Percentiles rank a stretch among this genome's conserved stretches.
Conservation (phyloP, 345 rosid genomes). For the Pseudoturritis turrita region DNA sequence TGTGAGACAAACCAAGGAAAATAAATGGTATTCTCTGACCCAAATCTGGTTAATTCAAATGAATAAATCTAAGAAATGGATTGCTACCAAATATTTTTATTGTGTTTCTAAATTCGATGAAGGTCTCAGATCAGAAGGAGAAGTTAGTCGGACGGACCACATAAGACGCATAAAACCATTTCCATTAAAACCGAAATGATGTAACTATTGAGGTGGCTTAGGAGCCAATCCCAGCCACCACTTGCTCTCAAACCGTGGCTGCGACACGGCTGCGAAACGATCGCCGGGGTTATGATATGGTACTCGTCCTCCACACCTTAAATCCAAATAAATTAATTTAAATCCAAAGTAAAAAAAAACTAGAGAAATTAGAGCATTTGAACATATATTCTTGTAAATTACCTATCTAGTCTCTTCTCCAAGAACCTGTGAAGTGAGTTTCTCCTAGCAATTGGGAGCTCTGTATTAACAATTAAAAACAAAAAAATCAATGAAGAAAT, state of each 20-base stretch:
- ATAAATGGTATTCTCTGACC: background rate
- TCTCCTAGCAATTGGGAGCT: conserved; percentile 66
- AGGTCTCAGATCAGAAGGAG: background rate
- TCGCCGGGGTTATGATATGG: background rate
- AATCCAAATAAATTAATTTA: background rate
- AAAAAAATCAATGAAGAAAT: background rate
- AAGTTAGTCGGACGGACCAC: background rate
- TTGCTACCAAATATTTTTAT: background rate
- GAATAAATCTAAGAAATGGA: background rate
- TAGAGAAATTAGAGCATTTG: background rate
- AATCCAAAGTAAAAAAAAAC: background rate
- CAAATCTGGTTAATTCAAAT: background rate
- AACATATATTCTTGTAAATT: background rate
- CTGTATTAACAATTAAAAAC: conserved; percentile 28
- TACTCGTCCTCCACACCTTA: conserved; percentile 2
- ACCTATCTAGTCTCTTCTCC: conserved; percentile 87
- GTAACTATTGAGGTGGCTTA: background rate
- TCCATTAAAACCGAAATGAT: background rate
- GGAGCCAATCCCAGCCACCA: conserved; percentile 2
- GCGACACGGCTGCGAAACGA: background rate
- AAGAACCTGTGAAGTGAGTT: conserved; percentile 79
- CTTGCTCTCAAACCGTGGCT: background rate
- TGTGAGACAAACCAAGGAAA: background rate
- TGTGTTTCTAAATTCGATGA: background rate
- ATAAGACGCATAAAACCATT: background rate